A percentile compares a stretch with the other conserved stretches of the same genome.
Evolutionary conservation across 257 asterid species (phyloP).

Genomic region (Thymus quinquecostatus): DNA sequence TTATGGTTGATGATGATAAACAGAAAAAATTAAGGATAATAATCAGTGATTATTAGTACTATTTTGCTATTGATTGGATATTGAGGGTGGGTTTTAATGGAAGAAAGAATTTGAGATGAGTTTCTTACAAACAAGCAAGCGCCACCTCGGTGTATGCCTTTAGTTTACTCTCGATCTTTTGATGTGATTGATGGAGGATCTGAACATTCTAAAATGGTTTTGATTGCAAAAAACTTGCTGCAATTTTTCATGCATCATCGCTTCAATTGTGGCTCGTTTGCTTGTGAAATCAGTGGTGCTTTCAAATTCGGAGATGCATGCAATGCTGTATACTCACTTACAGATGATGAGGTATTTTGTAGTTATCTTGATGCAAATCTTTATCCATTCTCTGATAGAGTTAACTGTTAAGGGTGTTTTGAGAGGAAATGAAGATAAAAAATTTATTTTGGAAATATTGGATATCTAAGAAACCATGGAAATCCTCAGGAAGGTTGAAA

Average conservation of each 20-base stretch:
- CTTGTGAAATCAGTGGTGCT: constrained; percentile 66
- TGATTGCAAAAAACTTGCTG: too few species aligned
- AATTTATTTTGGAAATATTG: too few species aligned
- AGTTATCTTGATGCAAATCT: too few species aligned
- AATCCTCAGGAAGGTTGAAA: too few species aligned
- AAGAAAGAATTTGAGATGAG: background rate
- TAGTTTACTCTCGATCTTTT: background rate
- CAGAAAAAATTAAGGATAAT: background rate
- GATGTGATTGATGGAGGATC: background rate
- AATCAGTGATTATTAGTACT: too few species aligned
- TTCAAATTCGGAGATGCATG: constrained; percentile 95
- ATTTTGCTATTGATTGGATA: background rate
- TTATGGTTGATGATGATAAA: background rate
- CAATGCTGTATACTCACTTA: constrained; percentile 90
- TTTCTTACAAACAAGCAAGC: background rate
- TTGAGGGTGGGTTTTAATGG: constrained; percentile 6
- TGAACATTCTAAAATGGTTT: background rate
- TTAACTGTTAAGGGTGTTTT: too few species aligned
- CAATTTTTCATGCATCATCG: background rate
- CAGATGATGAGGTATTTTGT: constrained; percentile 70
- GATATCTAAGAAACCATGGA: too few species aligned
- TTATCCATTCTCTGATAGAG: too few species aligned
- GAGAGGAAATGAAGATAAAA: too few species aligned
- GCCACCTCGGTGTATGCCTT: too few species aligned
- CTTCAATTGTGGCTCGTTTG: background rate